These are phyloP conservation scores for Monilinia fructicola DNA, from an alignment of 2,329 filamentous ascomycete species.

Conservation along the genomic window DNA sequence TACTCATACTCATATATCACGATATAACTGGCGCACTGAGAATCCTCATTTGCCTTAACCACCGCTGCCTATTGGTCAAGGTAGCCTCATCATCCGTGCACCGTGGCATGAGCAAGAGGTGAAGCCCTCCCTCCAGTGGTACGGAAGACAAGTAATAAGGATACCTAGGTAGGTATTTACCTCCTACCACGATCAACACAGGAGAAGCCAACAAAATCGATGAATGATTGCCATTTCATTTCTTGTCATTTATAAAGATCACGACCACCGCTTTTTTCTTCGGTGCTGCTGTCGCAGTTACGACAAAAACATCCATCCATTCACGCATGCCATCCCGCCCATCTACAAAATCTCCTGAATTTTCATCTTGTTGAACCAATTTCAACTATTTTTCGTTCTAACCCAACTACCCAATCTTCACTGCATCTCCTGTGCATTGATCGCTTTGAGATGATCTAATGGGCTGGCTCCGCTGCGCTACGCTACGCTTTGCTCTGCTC, in stretches of 20 bases:
- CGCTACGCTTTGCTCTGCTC: neutral
- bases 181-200: too few species aligned
- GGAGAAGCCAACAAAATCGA: neutral
- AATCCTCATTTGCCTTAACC: too few species aligned
- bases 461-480: neutral
- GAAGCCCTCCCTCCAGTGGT: too few species aligned
- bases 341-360: slow-evolving; percentile 18
- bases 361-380: slow-evolving; percentile 1
- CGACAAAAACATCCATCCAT: slow-evolving; percentile 8
- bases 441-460: neutral
- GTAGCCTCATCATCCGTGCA: too few species aligned
- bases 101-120: too few species aligned
- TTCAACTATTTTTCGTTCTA: neutral
- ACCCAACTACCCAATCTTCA: neutral
- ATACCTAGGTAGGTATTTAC: too few species aligned
- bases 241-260: neutral
- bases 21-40: too few species aligned
- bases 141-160: too few species aligned
- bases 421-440: neutral
- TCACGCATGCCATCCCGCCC: neutral
- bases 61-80: too few species aligned
- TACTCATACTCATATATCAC: neutral
- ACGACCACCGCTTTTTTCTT: slow-evolving; percentile 12
- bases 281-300: neutral
- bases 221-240: neutral